Conservation (phyloP, 148 eudicot genomes). For the Nyssa sinensis region DNA sequence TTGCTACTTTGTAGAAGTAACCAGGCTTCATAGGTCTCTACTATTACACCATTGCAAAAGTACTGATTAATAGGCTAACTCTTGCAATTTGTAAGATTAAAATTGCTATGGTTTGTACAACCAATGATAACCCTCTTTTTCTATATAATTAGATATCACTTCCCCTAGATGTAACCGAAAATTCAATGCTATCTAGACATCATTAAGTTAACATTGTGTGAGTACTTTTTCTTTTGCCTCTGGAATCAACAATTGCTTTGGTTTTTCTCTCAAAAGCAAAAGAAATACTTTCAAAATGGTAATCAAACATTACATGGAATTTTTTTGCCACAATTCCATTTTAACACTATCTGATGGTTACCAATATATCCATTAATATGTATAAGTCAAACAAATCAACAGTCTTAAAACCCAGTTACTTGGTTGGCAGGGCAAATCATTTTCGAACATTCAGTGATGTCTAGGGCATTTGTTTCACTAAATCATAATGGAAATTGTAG, state of each 20-base stretch:
- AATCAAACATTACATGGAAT: background rate
- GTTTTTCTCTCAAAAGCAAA: background rate
- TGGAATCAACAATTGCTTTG: background rate
- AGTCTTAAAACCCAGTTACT: background rate
- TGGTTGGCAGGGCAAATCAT: no score
- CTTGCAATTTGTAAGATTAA: background rate
- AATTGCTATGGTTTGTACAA: no score
- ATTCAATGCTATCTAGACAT: background rate
- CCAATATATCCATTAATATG: background rate
- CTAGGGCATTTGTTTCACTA: background rate
- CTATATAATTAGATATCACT: background rate
- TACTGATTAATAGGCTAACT: no score
- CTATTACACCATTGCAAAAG: no score
- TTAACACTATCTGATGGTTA: background rate
- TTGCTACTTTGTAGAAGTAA: no score
- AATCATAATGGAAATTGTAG: background rate
- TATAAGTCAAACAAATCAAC: background rate
- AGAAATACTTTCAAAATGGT: background rate
- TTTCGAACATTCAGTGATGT: no score
- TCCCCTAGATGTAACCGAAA: background rate
- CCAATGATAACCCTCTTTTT: background rate
- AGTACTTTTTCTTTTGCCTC: background rate
- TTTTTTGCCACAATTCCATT: background rate
- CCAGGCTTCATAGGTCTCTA: no score
- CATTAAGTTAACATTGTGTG: background rate